Evolutionary conservation across 2,329 filamentous ascomycete species (phyloP).

Genomic region (Hypoxylon sp.): DNA sequence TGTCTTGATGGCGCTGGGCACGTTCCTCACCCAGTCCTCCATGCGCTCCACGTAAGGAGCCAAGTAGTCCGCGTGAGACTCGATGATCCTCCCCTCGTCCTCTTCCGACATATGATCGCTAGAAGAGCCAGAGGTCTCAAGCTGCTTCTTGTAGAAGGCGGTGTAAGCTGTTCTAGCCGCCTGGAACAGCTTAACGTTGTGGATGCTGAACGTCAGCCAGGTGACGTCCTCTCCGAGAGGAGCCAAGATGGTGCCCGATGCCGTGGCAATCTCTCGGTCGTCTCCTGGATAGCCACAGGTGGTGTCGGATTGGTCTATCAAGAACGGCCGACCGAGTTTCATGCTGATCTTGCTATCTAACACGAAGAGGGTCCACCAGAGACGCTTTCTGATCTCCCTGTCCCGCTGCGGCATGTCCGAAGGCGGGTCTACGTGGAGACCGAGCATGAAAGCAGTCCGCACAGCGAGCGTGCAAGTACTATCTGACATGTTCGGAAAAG

Average conservation of each 20-base stretch:
- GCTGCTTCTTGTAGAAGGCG: conserved; percentile 33
- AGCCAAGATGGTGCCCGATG: conserved; percentile 27
- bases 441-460: conserved; percentile 37
- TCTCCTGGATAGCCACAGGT: conserved; percentile 29
- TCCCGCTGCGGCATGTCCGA: conserved; percentile 26
- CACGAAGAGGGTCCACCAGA: conserved; percentile 31
- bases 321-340: conserved; percentile 34
- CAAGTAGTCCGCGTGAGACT: conserved; percentile 34
- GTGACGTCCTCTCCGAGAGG: conserved; percentile 29
- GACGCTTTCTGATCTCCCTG: conserved; percentile 30
- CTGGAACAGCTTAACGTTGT: conserved; percentile 29
- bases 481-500: conserved; percentile 36
- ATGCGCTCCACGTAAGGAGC: conserved; percentile 26
- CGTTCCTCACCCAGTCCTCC: conserved; percentile 30
- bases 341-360: conserved; percentile 37
- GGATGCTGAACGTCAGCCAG: conserved; percentile 34
- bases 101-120: conserved; percentile 14
- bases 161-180: conserved; percentile 27
- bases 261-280: conserved; percentile 22
- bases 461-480: conserved; percentile 34
- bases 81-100: conserved; percentile 21
- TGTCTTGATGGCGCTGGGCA: conserved; percentile 25
- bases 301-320: conserved; percentile 24
- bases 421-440: conserved; percentile 32
- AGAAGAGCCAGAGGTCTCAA: conserved; percentile 12